Evolutionary conservation across 2,329 filamentous ascomycete genomes (phyloP).

Genomic region (Massarina eburnea): DNA sequence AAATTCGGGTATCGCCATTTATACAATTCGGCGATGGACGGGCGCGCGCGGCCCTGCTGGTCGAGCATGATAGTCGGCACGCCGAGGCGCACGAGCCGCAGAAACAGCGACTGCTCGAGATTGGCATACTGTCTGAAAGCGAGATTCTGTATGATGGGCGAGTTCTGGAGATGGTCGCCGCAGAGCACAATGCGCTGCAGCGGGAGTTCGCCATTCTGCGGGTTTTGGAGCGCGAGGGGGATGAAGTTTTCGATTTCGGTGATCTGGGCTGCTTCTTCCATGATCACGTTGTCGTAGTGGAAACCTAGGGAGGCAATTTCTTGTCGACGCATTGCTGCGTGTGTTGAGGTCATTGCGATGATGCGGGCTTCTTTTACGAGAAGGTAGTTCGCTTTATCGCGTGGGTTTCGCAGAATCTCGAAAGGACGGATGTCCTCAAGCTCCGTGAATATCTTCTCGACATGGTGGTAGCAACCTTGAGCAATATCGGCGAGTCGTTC

Average conservation of each 20-base stretch:
- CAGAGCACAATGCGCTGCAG: slow-evolving; percentile 89
- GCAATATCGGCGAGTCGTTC: slow-evolving; percentile 74
- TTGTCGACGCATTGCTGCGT: slow-evolving; percentile 89
- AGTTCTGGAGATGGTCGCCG: slow-evolving; percentile 96
- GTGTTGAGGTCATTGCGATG: slow-evolving; percentile 97
- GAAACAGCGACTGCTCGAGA: slow-evolving; percentile 93
- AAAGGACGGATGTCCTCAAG: slow-evolving; percentile 93
- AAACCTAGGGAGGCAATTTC: slow-evolving; percentile 93
- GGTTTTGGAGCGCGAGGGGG: slow-evolving; percentile 86
- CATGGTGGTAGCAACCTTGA: slow-evolving; percentile 83
- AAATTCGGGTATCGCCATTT: slow-evolving; percentile 87
- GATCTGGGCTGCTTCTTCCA: slow-evolving; percentile 98
- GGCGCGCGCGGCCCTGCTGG: slow-evolving; percentile 87
- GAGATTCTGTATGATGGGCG: slow-evolving; percentile 89
- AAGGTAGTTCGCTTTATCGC: slow-evolving; percentile 94
- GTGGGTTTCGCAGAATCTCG: slow-evolving; percentile 83
- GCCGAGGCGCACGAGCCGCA: slow-evolving; percentile 83
- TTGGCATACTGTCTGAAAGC: slow-evolving; percentile 95
- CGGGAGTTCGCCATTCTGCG: slow-evolving; percentile 69
- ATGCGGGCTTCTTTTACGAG: slow-evolving; percentile 95
- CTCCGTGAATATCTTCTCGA: slow-evolving; percentile 87
- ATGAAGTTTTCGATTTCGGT: slow-evolving; percentile 98
- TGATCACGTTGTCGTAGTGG: slow-evolving; percentile 94
- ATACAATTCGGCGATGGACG: slow-evolving; percentile 86
- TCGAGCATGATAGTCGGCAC: slow-evolving; percentile 91